Evolutionary conservation across 1,284 basidiomycete genomes (phyloP).

Genomic region (Omphalotus olearius): DNA sequence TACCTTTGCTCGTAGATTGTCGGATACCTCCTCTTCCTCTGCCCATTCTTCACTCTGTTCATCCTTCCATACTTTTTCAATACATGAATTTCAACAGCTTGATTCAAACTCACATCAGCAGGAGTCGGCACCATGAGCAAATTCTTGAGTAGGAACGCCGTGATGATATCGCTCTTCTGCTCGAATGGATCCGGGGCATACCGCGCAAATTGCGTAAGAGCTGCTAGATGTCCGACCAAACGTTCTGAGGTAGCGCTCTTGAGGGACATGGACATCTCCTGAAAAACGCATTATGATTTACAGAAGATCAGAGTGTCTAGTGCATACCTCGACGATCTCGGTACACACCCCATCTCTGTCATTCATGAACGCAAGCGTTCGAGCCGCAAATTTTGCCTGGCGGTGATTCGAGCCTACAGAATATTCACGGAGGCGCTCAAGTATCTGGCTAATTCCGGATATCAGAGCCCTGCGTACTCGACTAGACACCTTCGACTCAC

Average conservation of each 20-base stretch:
- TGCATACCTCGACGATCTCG: constrained; percentile 61
- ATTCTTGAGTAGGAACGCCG: constrained; percentile 68
- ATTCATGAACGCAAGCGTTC: constrained; percentile 64
- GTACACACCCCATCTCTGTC: constrained; percentile 47
- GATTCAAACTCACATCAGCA: constrained; percentile 36
- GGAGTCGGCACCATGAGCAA: constrained; percentile 58
- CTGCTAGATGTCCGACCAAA: constrained; percentile 66
- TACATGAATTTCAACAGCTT: background rate
- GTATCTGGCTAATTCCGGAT: constrained; percentile 44
- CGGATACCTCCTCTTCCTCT: constrained; percentile 56
- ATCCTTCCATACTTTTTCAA: constrained; percentile 39
- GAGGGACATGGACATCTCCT: constrained; percentile 48
- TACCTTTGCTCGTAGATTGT: constrained; percentile 63
- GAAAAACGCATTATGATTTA: constrained; percentile 10
- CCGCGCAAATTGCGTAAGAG: constrained; percentile 73
- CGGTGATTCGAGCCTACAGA: constrained; percentile 59
- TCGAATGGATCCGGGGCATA: constrained; percentile 75
- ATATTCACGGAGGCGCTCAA: constrained; percentile 63
- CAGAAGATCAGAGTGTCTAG: background rate
- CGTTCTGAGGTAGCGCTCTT: constrained; percentile 45
- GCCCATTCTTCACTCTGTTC: constrained; percentile 69
- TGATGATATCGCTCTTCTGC: constrained; percentile 68
- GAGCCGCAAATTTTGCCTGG: constrained; percentile 87
- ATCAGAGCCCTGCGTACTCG: background rate
- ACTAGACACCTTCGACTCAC: constrained; percentile 38